Evolutionary conservation across 2,329 filamentous ascomycete genomes (phyloP), one percentile per base, ranked within the genome.

Genomic region (Sporothrix globosa): DNA sequence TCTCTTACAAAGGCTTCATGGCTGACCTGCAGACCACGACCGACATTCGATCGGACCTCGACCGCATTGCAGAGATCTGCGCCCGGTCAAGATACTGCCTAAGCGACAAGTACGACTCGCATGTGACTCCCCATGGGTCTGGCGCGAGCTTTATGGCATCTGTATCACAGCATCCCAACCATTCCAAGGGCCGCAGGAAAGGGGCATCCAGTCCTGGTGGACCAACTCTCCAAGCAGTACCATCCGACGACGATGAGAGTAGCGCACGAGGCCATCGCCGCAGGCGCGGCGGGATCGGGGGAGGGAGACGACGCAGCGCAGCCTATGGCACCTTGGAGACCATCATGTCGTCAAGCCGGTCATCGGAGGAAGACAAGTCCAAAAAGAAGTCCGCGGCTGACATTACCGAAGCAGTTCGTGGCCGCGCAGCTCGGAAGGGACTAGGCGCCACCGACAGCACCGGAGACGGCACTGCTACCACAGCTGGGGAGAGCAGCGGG

Each of bases 1-100:
- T 90, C 74, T 87, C 83, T 68, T 90, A 90, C 80, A 89, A 87
- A 76, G 86, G 84, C 73, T 88, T 90, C 75, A 85, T 90, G 72
- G 79, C 80, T 1, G 80, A 82, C 39, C 56, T 75, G 66, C 80
- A 80, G 67, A 76, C 75, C 4, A 79, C 78, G 6, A 79, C 79
- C 65, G 82, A 85, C 71, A 86, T 90, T 71, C 82, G 82, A 67
- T 81, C 87, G 14, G 87, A 89, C 75, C 79, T 90, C 66, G 87
- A 90, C 72, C 84, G 87, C 53, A 90, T 90, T 75, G 88, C 88
- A 13, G 88, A 90, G 77, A 90, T 90, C 44, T 90, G 88, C 78
- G 88, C 88, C 50, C 83, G 86, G 46, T 90, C 87, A 14, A 83
- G 86, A 56, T 90, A 90, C 77, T 90, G 87, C 53, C 77, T 90